Evolutionary conservation across 1,139 yeast species (phyloP).

Genomic region (Yamadazyma aaseri): DNA sequence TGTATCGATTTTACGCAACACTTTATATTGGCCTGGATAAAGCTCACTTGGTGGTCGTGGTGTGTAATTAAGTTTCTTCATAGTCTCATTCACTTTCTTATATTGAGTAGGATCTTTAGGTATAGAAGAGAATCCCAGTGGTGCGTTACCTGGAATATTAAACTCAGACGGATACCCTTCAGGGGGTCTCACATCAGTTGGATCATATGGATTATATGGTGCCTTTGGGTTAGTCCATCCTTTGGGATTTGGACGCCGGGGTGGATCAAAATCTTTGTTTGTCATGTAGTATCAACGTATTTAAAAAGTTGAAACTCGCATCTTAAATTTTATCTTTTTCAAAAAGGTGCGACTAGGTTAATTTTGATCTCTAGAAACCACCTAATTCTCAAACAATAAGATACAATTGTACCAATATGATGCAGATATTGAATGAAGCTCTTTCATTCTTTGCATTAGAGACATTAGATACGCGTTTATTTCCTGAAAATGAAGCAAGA

Average conservation of each 20-base stretch:
- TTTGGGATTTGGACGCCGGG: constrained; percentile 72
- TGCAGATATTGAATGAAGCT: constrained; percentile 19
- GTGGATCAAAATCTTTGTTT: constrained; percentile 9
- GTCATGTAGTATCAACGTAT: too few relatives aligned
- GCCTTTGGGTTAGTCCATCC: constrained; percentile 85
- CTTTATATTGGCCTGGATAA: constrained; percentile 80
- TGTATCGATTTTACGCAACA: constrained; percentile 59
- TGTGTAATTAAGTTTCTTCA: constrained; percentile 71
- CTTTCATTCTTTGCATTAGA: constrained; percentile 65
- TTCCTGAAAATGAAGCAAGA: constrained; percentile 50
- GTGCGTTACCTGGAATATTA: constrained; percentile 53
- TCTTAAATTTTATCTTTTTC: too few relatives aligned
- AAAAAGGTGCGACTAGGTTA: too few relatives aligned
- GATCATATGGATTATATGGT: constrained; percentile 84
- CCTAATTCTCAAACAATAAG: too few relatives aligned
- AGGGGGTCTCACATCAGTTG: constrained; percentile 72
- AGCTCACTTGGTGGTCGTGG: constrained; percentile 74
- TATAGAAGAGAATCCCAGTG: constrained; percentile 56
- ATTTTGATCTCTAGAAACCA: too few relatives aligned
- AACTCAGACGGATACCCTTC: constrained; percentile 85
- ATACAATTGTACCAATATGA: too few relatives aligned
- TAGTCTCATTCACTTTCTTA: constrained; percentile 67
- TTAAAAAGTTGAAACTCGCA: too few relatives aligned
- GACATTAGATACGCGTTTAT: constrained; percentile 71
- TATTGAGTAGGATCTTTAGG: constrained; percentile 72